Evolutionary conservation across 805 yeast genomes (phyloP), one percentile per base, ranked within the genome.

Genomic region (Candida fluviatilis): DNA sequence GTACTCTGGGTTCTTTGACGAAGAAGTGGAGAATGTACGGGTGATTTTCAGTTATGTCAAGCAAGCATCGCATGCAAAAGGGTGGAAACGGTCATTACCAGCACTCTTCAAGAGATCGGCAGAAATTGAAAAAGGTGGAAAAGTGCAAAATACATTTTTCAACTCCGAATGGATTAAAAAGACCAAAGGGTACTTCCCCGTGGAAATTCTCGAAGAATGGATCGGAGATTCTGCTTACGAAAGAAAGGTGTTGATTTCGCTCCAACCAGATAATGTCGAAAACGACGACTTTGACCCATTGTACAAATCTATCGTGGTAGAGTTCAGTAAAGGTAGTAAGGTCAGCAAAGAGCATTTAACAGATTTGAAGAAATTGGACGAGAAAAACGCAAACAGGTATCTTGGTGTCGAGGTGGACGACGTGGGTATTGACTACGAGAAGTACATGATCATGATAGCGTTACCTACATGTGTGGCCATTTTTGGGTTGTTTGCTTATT

Each of bases 161-260:
- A 60, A 78, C 1, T 71, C 89, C 5, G 93, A 82, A 5, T 88
- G 95, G 95, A 36, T 86, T 6, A 40, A 51, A 4, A 76, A 74
- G 43, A 65, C 64, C 16, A 73, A 75, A 41, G 96, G 96, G 11
- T 73, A 66, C 48, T 76, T 62, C 47, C 80, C 91, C 3, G 55
- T 88, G 30, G 76, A 76, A 27, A 62, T 86, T 29, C 57, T 72
- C 26, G 78, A 75, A 39, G 78, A 71, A 10, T 87, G 95, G 90
- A 62, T 87, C 23, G 54, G 55, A 5, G 45, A 50, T 10, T 67
- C 66, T 27, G 81, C 73, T 3, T 58, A 64, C 47, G 75, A 69
- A 48, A 76, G 75, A 50, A 72, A 73, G 43, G 80, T 84, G 10
- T 66, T 81, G 35, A 61, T 88, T 30, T 69, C 90, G 2, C 71